A percentile compares a stretch with the other conserved stretches of the same genome.
These are phyloP conservation scores for Colletotrichum siamense DNA, from an alignment of 2,329 filamentous ascomycete genomes.

Conservation along the genomic window DNA sequence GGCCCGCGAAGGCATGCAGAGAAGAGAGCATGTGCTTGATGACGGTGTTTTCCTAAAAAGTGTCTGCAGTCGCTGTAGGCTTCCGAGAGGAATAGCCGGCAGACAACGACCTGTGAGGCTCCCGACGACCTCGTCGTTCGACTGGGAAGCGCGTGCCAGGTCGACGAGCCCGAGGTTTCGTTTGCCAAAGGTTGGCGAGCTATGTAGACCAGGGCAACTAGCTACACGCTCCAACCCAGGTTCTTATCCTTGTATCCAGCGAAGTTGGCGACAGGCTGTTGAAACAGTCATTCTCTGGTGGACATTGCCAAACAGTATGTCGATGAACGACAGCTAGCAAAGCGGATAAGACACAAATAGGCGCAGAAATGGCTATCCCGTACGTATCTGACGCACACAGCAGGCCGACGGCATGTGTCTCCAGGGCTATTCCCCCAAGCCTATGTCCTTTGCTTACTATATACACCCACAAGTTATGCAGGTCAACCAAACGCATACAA, in stretches of 20 bases:
- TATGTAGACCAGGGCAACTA: neutral
- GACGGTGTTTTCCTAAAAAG: neutral
- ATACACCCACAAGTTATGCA: neutral
- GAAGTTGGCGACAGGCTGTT: neutral
- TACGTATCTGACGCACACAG: too few species aligned
- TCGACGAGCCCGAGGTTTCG: neutral
- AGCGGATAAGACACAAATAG: too few species aligned
- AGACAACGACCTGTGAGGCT: neutral
- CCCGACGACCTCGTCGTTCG: neutral
- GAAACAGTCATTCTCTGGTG: neutral
- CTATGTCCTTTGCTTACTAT: too few species aligned
- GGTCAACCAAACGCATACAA: neutral
- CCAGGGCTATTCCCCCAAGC: too few species aligned
- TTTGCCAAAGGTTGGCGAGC: neutral
- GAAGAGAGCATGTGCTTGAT: neutral
- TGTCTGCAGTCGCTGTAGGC: rapidly evolving
- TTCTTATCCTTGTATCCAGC: neutral
- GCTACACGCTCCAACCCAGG: neutral
- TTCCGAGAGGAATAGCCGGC: neutral
- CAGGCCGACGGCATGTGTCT: too few species aligned
- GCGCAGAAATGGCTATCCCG: too few species aligned
- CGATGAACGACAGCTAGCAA: neutral
- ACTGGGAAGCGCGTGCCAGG: rapidly evolving
- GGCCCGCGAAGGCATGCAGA: neutral
- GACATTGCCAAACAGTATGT: neutral